Percentiles rank a stretch among this genome's conserved stretches.
Evolutionary conservation across 2,329 filamentous ascomycete genomes (phyloP).

Genomic region (Colletotrichum siamense): DNA sequence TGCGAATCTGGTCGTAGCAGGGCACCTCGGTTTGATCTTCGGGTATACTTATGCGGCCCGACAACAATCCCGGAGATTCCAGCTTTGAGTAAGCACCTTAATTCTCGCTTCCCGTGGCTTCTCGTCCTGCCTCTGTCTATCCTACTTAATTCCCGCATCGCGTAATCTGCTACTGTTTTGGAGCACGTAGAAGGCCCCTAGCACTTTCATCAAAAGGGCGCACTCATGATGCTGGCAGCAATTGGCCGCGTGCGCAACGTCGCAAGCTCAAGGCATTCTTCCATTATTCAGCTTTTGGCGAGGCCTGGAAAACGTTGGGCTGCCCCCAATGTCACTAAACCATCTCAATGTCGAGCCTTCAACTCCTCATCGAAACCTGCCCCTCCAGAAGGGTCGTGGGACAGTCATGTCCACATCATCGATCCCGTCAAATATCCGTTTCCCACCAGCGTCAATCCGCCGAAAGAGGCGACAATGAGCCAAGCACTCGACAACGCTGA

Average conservation of each 20-base stretch:
- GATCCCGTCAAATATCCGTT: neutral
- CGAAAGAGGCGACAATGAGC: rapidly evolving
- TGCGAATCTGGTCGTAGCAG: neutral
- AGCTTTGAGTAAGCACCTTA: neutral
- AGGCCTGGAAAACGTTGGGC: neutral
- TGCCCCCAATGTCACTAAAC: rapidly evolving
- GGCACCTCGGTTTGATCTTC: neutral
- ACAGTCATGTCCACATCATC: neutral
- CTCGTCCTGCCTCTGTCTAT: neutral
- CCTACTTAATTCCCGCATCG: neutral
- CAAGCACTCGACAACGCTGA: neutral
- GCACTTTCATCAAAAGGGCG: neutral
- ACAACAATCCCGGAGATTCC: neutral
- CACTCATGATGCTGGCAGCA: neutral
- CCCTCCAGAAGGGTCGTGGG: neutral
- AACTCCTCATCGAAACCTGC: rapidly evolving
- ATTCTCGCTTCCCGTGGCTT: neutral
- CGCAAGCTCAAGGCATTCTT: neutral
- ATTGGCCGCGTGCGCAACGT: neutral
- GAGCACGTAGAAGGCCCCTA: neutral
- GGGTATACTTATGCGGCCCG: neutral
- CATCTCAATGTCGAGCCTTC: neutral
- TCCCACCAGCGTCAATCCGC: neutral
- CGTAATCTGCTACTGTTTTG: neutral
- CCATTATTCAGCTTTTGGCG: neutral